A percentile compares a stretch with the other conserved stretches of the same genome.
Evolutionary conservation across 805 yeast genomes (phyloP).

Genomic region (Jamesozyma hellenica): DNA sequence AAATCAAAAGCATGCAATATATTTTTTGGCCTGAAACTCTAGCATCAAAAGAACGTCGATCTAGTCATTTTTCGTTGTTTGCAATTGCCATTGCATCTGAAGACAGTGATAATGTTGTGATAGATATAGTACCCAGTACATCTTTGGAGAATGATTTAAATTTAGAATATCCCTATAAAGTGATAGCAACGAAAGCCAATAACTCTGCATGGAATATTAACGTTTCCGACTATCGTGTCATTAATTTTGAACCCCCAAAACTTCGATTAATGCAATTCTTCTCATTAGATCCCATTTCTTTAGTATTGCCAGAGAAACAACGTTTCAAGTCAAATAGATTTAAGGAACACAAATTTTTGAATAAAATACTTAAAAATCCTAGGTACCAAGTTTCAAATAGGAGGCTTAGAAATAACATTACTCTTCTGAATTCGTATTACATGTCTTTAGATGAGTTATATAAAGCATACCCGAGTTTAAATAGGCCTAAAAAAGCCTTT

Average conservation of each 20-base stretch:
- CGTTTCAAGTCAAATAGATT: constrained; percentile 9
- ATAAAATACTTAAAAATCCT: constrained; percentile 7
- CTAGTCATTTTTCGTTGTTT: constrained; percentile 2
- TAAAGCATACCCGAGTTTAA: constrained; percentile 7
- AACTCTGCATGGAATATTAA: constrained; percentile 6
- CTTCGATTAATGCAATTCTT: constrained; percentile 64
- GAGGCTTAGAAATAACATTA: constrained; percentile 11
- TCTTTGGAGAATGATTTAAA: neutral
- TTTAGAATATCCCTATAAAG: constrained; percentile 9
- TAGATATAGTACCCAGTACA: constrained; percentile 10
- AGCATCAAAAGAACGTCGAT: neutral
- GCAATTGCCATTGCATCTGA: constrained; percentile 12
- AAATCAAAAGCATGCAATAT: constrained; percentile 3
- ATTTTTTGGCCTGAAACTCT: constrained; percentile 21
- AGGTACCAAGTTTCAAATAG: constrained; percentile 9
- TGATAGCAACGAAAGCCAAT: constrained; percentile 1
- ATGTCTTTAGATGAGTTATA: constrained; percentile 14
- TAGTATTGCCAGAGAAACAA: constrained; percentile 37
- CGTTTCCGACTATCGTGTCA: constrained; percentile 21
- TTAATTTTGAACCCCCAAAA: constrained; percentile 63
- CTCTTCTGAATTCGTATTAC: constrained; percentile 18
- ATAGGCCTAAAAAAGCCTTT: neutral
- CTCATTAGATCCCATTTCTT: constrained; percentile 60
- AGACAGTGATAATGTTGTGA: constrained; percentile 18
- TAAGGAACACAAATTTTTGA: constrained; percentile 5